A percentile compares a stretch with the other conserved stretches of the same genome.
Conservation (phyloP, 345 rosid species). For the Hevea brasiliensis region DNA sequence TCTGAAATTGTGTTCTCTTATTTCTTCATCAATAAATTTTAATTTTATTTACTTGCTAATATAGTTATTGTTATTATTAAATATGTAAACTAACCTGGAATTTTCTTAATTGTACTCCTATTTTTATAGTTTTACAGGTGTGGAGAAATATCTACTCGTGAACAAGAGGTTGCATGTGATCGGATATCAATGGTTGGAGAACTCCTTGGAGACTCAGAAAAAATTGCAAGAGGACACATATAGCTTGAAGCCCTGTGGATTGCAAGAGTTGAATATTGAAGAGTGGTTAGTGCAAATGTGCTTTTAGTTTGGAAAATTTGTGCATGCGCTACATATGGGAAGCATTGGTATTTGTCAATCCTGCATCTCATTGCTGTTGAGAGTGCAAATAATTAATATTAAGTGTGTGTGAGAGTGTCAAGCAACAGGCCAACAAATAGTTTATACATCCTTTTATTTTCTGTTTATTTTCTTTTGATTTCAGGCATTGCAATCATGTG, state of each 20-base stretch:
- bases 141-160: slow-evolving; percentile 45
- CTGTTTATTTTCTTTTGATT: neutral
- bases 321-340: neutral
- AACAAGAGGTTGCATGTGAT: slow-evolving; percentile 59
- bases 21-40: neutral
- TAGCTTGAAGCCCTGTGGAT: slow-evolving; percentile 50
- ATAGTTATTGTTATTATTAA: neutral
- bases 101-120: slow-evolving; percentile 7
- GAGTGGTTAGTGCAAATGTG: slow-evolving; percentile 43
- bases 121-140: slow-evolving; percentile 45
- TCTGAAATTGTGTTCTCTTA: neutral
- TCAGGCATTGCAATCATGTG: neutral
- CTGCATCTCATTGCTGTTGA: neutral
- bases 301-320: neutral
- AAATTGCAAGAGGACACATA: slow-evolving; percentile 63
- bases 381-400: neutral
- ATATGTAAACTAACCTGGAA: neutral
- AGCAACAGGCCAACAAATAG: too few relatives aligned
- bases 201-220: slow-evolving; percentile 54
- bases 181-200: slow-evolving; percentile 73
- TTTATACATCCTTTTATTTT: too few relatives aligned
- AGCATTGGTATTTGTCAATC: neutral
- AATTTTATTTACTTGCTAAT: neutral
- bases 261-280: slow-evolving; percentile 40
- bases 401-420: too few relatives aligned